phyloP scores from a whole-genome alignment of 2,329 filamentous ascomycete species.

The Penicillium sp. region DNA sequence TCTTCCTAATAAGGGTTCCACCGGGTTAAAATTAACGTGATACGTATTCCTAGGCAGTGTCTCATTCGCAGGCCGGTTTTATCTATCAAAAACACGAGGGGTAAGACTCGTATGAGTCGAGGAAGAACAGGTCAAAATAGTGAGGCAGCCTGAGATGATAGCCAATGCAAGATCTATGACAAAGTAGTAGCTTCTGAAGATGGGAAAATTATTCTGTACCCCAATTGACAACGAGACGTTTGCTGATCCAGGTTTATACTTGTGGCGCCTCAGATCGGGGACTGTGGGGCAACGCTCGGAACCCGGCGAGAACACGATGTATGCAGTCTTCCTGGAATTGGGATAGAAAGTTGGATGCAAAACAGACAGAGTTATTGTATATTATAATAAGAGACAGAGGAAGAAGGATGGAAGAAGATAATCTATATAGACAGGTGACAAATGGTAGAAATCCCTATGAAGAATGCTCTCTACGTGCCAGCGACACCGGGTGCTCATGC shows the following conservation, averaged over 20 bases:
- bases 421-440: background rate
- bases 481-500: background rate
- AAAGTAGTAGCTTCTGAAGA: background rate
- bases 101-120: background rate
- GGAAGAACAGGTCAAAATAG: background rate
- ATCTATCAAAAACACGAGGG: background rate
- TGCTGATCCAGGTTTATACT: background rate
- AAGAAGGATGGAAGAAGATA: background rate
- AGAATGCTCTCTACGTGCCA: background rate
- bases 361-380: background rate
- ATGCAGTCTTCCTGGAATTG: background rate
- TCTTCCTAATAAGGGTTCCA: too few relatives aligned
- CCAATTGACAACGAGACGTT: background rate
- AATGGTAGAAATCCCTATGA: too few relatives aligned
- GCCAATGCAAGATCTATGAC: background rate
- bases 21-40: too few relatives aligned
- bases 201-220: background rate
- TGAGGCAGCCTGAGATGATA: background rate
- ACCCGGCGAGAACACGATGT: background rate
- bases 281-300: background rate
- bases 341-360: background rate
- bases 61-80: background rate
- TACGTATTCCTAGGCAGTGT: background rate
- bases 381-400: background rate
- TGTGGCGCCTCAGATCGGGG: background rate